These are phyloP conservation scores for Heterococcus sp. DNA, from an alignment of 108 stramenopile species.

Conservation along the genomic window DNA sequence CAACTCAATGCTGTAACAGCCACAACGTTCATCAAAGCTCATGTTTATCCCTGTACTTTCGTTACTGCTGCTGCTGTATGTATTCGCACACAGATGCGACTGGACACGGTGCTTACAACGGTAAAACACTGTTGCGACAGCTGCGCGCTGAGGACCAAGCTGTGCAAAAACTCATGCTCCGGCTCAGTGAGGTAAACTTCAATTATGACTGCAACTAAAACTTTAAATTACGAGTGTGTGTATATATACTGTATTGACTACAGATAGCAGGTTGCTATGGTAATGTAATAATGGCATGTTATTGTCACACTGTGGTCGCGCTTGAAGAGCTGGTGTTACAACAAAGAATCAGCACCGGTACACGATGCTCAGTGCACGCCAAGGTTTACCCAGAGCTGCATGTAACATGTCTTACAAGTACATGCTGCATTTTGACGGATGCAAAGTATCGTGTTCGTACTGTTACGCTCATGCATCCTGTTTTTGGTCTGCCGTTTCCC, in stretches of 20 bases:
- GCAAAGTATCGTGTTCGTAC: neutral
- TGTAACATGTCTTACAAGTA: neutral
- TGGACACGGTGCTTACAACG: conserved; percentile 7
- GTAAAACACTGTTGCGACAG: conserved; percentile 1
- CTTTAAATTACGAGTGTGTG: neutral
- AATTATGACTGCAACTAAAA: neutral
- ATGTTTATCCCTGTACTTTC: neutral
- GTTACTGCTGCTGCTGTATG: neutral
- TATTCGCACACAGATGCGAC: neutral
- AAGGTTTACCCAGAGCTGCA: neutral
- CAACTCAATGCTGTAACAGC: too few relatives aligned
- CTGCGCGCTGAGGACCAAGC: conserved; percentile 30
- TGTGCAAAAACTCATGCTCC: conserved; percentile 27
- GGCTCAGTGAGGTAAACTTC: conserved; percentile 1
- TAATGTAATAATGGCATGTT: neutral
- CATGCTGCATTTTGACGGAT: neutral
- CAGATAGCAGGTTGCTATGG: neutral
- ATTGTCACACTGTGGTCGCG: neutral
- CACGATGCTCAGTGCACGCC: neutral
- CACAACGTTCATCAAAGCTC: neutral
- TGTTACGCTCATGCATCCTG: neutral
- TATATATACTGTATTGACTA: neutral
- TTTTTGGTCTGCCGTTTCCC: neutral
- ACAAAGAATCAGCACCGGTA: neutral
- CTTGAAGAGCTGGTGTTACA: neutral